Base-by-base conservation (phyloP, 139 green algal genomes). In the Tetraselmis striata region DNA sequence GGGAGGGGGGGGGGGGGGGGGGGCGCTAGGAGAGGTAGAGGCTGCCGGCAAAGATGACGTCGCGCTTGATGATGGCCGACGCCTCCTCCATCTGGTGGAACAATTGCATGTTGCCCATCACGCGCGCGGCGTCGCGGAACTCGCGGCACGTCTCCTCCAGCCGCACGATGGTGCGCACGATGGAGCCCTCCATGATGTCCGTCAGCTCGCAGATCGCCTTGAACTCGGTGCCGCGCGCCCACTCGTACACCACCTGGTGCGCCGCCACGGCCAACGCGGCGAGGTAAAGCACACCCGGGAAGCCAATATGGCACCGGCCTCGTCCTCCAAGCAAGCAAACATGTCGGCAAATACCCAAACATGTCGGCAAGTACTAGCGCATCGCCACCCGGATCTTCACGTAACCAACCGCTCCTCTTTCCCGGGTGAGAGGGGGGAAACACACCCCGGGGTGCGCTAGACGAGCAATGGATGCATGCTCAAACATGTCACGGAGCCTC, bases 1-100 rank as follows among this genome's bases (percentile, higher is more conserved):
- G 18, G 45, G 45, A 67, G 18, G 45, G 45, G 45, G 11, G 45
- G 45, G 11, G 45, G 11, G 45, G 5, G 45, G 45, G 45, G 5
- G 75, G 5, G 75, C n/a, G 75, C 87, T 81, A 98, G 0, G 91
- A 85, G 1, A 99, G 87, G 81, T 99, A 99, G 25, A 99, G 87
- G 26, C 83, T 93, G 0, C 93, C 96, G 23, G 94, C 94, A 88
- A 99, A 99, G 59, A 99, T 90, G 80, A 99, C 95, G 87, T 99
- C 97, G 0, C 97, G 79, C 91, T 98, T 98, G 82, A 99, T 98
- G 30, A 85, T 79, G 0, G 87, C 84, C 0, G 89, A 95, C 0
- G 96, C 97, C 23, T 86, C 90, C 83, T 98, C 91, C 94, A 99
- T 98, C 75, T 96, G 93, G 77, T 93, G 76, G 82, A 95, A 96